Evolutionary conservation across 2,329 filamentous ascomycete species (phyloP).

Genomic region (Lasiodiplodia sp.): DNA sequence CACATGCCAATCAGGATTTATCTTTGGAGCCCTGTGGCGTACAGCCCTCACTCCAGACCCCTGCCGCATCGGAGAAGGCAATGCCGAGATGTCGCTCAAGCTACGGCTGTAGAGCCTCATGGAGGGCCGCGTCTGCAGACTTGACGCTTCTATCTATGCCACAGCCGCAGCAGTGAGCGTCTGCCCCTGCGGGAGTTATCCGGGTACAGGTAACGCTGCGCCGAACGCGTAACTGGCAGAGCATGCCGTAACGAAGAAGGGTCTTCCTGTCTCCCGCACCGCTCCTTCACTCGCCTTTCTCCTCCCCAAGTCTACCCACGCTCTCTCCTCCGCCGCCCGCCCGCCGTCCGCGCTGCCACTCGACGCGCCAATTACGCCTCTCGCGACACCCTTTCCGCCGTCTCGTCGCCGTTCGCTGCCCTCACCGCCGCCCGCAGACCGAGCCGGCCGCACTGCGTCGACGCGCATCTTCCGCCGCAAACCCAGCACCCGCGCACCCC

Average conservation of each 20-base stretch:
- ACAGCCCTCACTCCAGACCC: slow-evolving; percentile 23
- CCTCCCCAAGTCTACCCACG: slow-evolving; percentile 22
- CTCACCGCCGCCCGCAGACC: slow-evolving; percentile 18
- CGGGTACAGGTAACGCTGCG: slow-evolving; percentile 16
- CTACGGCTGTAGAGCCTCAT: slow-evolving; percentile 29
- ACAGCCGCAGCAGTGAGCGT: slow-evolving; percentile 16
- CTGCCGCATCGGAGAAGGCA: slow-evolving; percentile 23
- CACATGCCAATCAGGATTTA: slow-evolving; percentile 22
- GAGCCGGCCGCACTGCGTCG: slow-evolving; percentile 16
- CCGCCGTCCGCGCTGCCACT: slow-evolving; percentile 12
- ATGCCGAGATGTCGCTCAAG: slow-evolving; percentile 29
- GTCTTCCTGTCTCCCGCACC: slow-evolving; percentile 27
- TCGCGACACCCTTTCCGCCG: slow-evolving; percentile 15
- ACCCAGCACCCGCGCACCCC: not conserved
- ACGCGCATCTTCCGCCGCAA: slow-evolving; percentile 21
- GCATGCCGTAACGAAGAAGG: slow-evolving; percentile 25
- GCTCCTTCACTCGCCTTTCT: slow-evolving; percentile 25
- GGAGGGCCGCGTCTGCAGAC: slow-evolving; percentile 9
- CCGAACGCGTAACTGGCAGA: slow-evolving; percentile 28
- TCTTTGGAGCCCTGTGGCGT: slow-evolving; percentile 17
- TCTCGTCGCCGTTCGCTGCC: slow-evolving; percentile 2
- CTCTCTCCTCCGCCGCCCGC: slow-evolving; percentile 18
- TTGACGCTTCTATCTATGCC: slow-evolving; percentile 5
- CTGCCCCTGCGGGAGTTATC: not conserved
- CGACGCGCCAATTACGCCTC: not conserved